Base-by-base conservation (phyloP, 164 flowering plant genomes). In the Berberis thunbergii region DNA sequence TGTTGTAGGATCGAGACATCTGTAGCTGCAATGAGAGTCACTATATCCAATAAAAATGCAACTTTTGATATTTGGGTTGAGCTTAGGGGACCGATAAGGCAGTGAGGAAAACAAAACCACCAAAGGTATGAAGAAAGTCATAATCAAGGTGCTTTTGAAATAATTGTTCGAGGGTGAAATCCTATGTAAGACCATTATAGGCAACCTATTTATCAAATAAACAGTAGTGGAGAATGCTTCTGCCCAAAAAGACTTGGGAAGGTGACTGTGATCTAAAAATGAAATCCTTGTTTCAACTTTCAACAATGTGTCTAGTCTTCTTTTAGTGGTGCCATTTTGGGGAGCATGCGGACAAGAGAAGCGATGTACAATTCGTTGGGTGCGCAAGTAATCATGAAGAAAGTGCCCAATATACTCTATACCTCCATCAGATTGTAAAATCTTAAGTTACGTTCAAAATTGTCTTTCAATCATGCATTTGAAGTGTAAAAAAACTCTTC, bases 361-460 rank as follows among this genome's bases (percentile, higher is more conserved):
- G 5, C 8, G 49, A 46, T 46, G 49, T 8, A 46, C 49, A 46
- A 46, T 46, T 5, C 49, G 1, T 5, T 8, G 8, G 8, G 49
- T 5, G 5, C 8, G 7, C 5, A 46, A 8, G 1, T 5, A 46
- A 5, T 5, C 5, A 5, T 1, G 49, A 46, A 46, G 49, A 5
- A 5, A 46, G 26, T 26, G 26, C 26, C 26, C 26, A 26, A 26
- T 26, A 26, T 26, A 26, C 26, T 26, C 26, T 26, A 5, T 1
- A 46, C 49, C 64, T 13, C 64, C 54, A 61, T 46, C 54, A 4
- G 41, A 46, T 62, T 62, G 54, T 7, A 7, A 12, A 3, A 52
- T 7, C n/a, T 52, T 52, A 12, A 52, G 7, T 52, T 12, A 7
- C 11, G 54, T 46, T 53, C 41, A 41, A 40, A 62, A 46, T 40